These are phyloP conservation scores for Sclerotinia subarctica DNA, from an alignment of 2,329 filamentous ascomycete species.

Conservation along the genomic window DNA sequence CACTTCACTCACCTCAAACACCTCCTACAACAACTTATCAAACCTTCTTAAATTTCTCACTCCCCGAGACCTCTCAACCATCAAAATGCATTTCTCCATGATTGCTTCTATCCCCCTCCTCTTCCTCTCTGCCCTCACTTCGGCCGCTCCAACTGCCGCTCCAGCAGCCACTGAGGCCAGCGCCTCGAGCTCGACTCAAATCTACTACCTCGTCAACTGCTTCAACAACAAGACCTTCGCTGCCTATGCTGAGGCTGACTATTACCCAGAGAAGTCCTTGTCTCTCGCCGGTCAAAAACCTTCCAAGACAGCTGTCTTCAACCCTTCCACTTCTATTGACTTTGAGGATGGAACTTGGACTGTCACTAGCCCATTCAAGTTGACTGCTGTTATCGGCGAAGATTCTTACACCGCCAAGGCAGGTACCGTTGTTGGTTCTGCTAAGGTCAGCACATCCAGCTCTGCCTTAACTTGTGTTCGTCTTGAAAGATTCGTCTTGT, in stretches of 20 bases:
- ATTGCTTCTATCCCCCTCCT: slow-evolving; percentile 16
- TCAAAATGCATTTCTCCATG: slow-evolving; percentile 20
- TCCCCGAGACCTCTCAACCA: background rate
- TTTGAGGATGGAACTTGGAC: slow-evolving; percentile 21
- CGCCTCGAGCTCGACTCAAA: background rate
- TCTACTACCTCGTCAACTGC: slow-evolving; percentile 22
- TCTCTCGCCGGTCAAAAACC: slow-evolving; percentile 5
- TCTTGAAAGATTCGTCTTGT: slow-evolving; percentile 17
- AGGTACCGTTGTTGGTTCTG: background rate
- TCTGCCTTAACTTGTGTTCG: slow-evolving; percentile 5
- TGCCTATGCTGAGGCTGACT: slow-evolving; percentile 15
- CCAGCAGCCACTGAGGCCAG: slow-evolving; percentile 4
- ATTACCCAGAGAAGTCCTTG: slow-evolving; percentile 6
- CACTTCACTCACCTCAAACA: slow-evolving; percentile 6
- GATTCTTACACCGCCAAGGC: slow-evolving; percentile 8
- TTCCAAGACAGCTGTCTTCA: slow-evolving; percentile 1
- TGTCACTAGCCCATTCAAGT: background rate
- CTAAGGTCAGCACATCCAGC: slow-evolving; percentile 7
- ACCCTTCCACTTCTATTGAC: slow-evolving; percentile 6
- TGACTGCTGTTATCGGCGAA: background rate
- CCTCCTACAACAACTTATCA: background rate
- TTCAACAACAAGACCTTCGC: slow-evolving; percentile 11
- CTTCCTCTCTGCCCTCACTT: slow-evolving; percentile 14
- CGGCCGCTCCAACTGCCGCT: slow-evolving; percentile 6
- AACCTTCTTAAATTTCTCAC: background rate